Evolutionary conservation across 306 rosid species (phyloP).

Genomic region (Carpinus viminea): DNA sequence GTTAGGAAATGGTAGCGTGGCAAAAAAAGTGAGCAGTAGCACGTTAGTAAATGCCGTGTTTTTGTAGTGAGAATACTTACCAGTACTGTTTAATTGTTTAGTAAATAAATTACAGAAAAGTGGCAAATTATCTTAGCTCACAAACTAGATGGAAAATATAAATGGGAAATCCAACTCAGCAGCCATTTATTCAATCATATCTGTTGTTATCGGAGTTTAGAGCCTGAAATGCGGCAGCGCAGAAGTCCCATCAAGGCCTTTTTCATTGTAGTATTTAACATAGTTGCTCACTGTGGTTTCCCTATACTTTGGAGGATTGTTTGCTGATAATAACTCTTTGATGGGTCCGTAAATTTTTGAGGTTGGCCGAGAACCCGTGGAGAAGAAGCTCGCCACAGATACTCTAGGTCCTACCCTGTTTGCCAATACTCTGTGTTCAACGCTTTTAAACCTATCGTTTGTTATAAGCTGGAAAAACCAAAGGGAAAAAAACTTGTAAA

Average conservation of each 20-base stretch:
- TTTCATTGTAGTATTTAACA: not conserved
- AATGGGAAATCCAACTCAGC: not conserved
- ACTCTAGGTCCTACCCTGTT: slow-evolving; percentile 10
- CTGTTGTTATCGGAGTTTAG: not conserved
- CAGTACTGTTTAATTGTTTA: no score
- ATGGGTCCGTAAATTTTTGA: slow-evolving; percentile 13
- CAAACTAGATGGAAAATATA: not conserved
- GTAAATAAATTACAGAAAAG: not conserved
- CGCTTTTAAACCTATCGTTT: slow-evolving; percentile 35
- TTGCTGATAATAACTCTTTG: slow-evolving; percentile 23
- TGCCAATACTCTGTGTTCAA: slow-evolving; percentile 32
- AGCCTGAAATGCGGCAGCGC: slow-evolving; percentile 9
- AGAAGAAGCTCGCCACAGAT: slow-evolving; percentile 22
- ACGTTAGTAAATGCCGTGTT: no score
- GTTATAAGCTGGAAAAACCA: slow-evolving; percentile 15
- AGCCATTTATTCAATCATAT: not conserved
- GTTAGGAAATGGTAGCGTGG: no score
- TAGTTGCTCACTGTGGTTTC: slow-evolving; percentile 11
- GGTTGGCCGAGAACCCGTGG: not conserved
- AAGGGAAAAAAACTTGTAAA: not conserved
- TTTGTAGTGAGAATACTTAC: no score
- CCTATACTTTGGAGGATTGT: slow-evolving; percentile 18
- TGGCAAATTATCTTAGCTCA: not conserved
- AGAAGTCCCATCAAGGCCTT: slow-evolving; percentile 1
- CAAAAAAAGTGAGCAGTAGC: no score